Evolutionary conservation across 257 asterid genomes (phyloP).

Genomic region (Catharanthus roseus): DNA sequence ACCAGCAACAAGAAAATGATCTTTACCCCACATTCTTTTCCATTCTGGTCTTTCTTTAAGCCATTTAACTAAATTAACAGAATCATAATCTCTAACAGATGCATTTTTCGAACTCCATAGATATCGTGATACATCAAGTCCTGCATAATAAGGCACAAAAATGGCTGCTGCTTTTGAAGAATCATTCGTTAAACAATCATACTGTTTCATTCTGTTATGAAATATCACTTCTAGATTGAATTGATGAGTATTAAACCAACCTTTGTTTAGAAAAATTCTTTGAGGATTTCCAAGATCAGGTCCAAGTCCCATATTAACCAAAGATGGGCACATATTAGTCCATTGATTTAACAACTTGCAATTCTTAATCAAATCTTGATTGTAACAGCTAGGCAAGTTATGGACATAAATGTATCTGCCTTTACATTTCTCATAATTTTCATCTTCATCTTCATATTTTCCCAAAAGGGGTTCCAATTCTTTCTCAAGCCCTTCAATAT

Average conservation of each 20-base stretch:
- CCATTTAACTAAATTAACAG: conserved; percentile 29
- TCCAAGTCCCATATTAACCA: conserved; percentile 66
- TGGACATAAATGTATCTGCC: conserved; percentile 61
- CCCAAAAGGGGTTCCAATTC: conserved; percentile 33
- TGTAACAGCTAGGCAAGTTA: conserved; percentile 53
- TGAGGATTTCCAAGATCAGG: conserved; percentile 49
- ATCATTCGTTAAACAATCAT: conserved; percentile 62
- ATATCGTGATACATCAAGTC: conserved; percentile 58
- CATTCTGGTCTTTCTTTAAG: conserved; percentile 52
- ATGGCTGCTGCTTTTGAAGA: conserved; percentile 58
- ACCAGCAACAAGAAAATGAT: conserved; percentile 71
- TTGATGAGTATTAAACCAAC: conserved; percentile 74
- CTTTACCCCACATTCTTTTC: conserved; percentile 54
- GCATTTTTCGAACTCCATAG: conserved; percentile 35
- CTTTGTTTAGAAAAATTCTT: conserved; percentile 37
- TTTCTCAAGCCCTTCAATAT: conserved; percentile 26
- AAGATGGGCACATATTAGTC: conserved; percentile 63
- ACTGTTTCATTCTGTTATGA: conserved; percentile 68
- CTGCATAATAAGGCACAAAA: conserved; percentile 69
- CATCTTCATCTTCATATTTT: conserved; percentile 7
- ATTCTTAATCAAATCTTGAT: conserved; percentile 40
- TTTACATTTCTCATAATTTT: conserved; percentile 18
- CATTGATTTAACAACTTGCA: conserved; percentile 58
- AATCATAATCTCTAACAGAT: conserved; percentile 40
- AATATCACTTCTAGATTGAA: conserved; percentile 67